Evolutionary conservation across 305 asterid genomes (phyloP), one percentile per base, ranked within the genome.

Genomic region (Fraxinus baroniana): DNA sequence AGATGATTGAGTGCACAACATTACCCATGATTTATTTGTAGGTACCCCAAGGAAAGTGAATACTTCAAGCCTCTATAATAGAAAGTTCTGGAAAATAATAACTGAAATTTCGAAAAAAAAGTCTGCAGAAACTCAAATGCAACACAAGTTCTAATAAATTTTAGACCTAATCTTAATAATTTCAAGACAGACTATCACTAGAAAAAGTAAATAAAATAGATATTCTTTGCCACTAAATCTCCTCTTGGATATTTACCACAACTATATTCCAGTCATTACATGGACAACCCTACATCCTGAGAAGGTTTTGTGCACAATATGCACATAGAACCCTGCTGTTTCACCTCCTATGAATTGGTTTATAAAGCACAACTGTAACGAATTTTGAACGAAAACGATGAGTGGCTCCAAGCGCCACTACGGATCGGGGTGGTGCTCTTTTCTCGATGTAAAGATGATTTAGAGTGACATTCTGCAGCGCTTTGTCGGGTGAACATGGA

Each of bases 371-470:
- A 18, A 93, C 94, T 0, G 97, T 93, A 22, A 95, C 97, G 68
- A 82, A 93, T 78, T 93, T 95, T 0, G 98, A 92, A 74, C 97
- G 97, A 75, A 93, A 95, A 26, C 98, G 93, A 83, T 94, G 97
- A 6, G 98, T 93, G 64, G 90, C 90, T 49, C 98, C 98, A 0
- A 95, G 90, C 0, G 92, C 97, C 78, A 95, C 97, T 0, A 92
- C 91, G 5, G 95, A 88, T 30, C 92, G 85, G 0, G 92, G 92
- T 22, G 90, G 68, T 79, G 86, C 97, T 83, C 91, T 83, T 86
- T 91, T 93, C 92, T 95, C 95, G 7, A 92, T 84, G 93, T 95
- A 95, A 78, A 95, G 98, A 89, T 95, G 98, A 76, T 95, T 95
- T 82, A 95, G 87, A 86, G 85, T 89, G 70, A 91, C 98, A 39